A percentile compares a stretch with the other conserved stretches of the same genome.
phyloP scores from a whole-genome alignment of 2,329 filamentous ascomycete species.

The Falciphora oryzae region DNA sequence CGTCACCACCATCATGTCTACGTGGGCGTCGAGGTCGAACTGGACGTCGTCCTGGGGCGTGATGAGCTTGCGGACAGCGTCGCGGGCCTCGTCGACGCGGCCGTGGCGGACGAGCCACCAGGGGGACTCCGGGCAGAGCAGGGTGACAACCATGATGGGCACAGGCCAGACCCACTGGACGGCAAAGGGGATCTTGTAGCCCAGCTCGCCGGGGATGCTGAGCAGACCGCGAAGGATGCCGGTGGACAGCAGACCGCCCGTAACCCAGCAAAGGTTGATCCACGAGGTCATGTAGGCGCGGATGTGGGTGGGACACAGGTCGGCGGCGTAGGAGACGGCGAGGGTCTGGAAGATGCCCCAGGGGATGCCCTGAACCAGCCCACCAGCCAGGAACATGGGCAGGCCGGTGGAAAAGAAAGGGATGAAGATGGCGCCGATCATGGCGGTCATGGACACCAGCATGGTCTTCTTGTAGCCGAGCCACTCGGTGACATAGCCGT shows the following conservation, averaged over 20 bases:
- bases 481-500: conserved; percentile 44
- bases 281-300: conserved; percentile 16
- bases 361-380: conserved; percentile 17
- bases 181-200: conserved; percentile 30
- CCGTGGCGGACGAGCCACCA: conserved; percentile 44
- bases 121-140: conserved; percentile 44
- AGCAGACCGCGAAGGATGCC: conserved; percentile 17
- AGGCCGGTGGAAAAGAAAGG: conserved; percentile 17
- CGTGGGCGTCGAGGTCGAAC: conserved; percentile 39
- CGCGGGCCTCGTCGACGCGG: conserved; percentile 33
- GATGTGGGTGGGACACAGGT: conserved; percentile 16
- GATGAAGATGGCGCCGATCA: conserved; percentile 40
- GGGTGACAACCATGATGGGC: conserved; percentile 37
- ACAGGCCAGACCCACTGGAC: conserved; percentile 46
- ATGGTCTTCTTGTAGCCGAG: conserved; percentile 46
- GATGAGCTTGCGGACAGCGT: conserved; percentile 39
- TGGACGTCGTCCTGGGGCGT: conserved; percentile 13
- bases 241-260: conserved; percentile 15
- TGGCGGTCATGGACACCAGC: conserved; percentile 37
- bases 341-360: conserved; percentile 19
- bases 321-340: conserved; percentile 18
- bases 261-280: conserved; percentile 19
- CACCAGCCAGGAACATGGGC: conserved; percentile 16
- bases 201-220: conserved; percentile 6
- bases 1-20: conserved; percentile 49